Conservation (phyloP, 2,329 filamentous ascomycete genomes). For the Phialocephala subalpina region DNA sequence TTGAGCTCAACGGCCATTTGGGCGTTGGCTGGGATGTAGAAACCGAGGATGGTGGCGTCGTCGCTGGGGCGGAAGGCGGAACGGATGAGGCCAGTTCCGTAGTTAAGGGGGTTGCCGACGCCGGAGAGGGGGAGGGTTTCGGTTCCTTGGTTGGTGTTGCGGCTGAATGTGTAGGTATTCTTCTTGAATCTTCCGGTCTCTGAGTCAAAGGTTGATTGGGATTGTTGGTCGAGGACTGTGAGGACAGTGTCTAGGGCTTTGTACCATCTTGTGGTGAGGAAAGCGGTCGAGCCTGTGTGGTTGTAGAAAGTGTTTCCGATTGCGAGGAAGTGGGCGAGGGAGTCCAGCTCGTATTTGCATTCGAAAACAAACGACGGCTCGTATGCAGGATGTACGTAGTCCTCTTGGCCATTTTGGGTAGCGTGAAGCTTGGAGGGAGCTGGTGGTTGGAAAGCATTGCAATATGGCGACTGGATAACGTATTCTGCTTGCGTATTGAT, state of each 20-base stretch:
- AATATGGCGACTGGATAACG: conserved; percentile 94
- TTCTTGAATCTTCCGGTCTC: conserved; percentile 68
- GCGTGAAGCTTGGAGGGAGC: conserved; percentile 78
- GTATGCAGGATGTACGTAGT: conserved; percentile 85
- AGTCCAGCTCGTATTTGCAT: conserved; percentile 99
- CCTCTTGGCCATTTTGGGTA: conserved; percentile 81
- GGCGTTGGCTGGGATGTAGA: conserved; percentile 94
- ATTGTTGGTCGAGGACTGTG: conserved; percentile 78
- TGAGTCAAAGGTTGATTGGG: conserved; percentile 79
- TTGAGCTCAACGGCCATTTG: conserved; percentile 93
- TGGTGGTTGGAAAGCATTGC: conserved; percentile 97
- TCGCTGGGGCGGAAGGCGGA: conserved; percentile 96
- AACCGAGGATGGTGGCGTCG: conserved; percentile 92
- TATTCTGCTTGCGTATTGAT: conserved; percentile 97
- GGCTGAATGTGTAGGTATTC: conserved; percentile 89
- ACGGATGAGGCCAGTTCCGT: conserved; percentile 83
- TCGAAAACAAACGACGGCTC: conserved; percentile 90
- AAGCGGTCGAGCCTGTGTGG: conserved; percentile 79
- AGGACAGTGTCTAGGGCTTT: conserved; percentile 79
- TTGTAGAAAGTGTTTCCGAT: conserved; percentile 87
- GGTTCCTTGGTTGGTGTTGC: conserved; percentile 81
- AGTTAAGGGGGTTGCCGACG: conserved; percentile 89
- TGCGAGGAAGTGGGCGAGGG: conserved; percentile 88
- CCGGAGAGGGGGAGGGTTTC: conserved; percentile 87
- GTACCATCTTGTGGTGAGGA: conserved; percentile 82